Conservation (phyloP, 768 basidiomycete genomes). For the Mycena pura region DNA sequence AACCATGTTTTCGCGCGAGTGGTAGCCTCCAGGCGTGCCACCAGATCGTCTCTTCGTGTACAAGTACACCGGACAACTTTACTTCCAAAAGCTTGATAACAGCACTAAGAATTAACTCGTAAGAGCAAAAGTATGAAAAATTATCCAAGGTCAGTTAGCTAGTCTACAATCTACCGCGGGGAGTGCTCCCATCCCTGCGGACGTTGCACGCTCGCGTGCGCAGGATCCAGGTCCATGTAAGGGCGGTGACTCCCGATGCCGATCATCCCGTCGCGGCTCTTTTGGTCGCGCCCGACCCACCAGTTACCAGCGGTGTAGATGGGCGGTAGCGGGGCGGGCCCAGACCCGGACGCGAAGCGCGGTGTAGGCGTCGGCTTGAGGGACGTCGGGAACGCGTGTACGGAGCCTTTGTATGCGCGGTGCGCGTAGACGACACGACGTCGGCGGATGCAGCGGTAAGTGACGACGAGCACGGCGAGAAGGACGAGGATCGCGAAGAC, state of each 20-base stretch:
- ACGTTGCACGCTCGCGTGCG: constrained; percentile 5
- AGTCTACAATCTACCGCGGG: no score
- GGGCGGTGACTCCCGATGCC: constrained; percentile 8
- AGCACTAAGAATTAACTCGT: no score
- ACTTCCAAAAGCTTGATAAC: no score
- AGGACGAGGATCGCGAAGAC: constrained; percentile 3
- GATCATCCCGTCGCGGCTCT: not conserved
- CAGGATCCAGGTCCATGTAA: constrained; percentile 18
- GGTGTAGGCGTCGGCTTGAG: constrained; percentile 1
- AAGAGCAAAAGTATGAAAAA: no score
- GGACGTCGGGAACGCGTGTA: constrained; percentile 14
- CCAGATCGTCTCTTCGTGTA: no score
- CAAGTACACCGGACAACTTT: no score
- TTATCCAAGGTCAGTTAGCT: no score
- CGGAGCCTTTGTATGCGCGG: constrained; percentile 20
- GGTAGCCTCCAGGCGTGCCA: no score
- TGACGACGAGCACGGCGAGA: constrained; percentile 8
- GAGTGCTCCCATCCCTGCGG: constrained; percentile 20
- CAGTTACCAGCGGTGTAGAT: constrained; percentile 5
- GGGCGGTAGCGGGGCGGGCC: not conserved
- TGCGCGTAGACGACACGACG: constrained; percentile 20
- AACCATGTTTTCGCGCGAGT: no score
- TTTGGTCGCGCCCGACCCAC: constrained; percentile 20
- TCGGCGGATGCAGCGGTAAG: constrained; percentile 16
- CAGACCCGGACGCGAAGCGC: not conserved